Base-by-base conservation (phyloP, 352 stramenopile species). In the Pythium guiyangense region DNA sequence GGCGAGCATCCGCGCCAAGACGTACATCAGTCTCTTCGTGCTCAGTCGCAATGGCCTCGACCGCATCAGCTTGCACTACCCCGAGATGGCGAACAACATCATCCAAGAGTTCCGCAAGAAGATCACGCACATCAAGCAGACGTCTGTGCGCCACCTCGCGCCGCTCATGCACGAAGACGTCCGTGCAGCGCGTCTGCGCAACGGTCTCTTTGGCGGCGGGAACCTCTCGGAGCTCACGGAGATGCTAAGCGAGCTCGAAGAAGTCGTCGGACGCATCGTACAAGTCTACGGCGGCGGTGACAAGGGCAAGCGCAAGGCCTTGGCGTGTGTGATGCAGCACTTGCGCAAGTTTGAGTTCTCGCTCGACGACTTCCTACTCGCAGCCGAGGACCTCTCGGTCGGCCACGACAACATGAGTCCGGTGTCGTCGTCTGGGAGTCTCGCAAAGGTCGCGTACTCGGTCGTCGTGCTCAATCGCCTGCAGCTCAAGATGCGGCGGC, bases 321-420 rank as follows among this genome's bases (percentile, higher is more conserved):
- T 92, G 14, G 59, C 69, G 5, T 87, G 79, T 43, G 76, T 92
- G 20, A 84, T 93, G 60, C 79, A 89, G 68, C 71, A 90, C 46
- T 50, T 93, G 52, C 78, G 79, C 60, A 93, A 91, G 60, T 93
- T 84, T 61, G 77, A 93, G 56, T 93, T 93, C 57, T 90, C 80
- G 34, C 66, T 88, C 27, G 76, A 88, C 54, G 80, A 90, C 49
- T 88, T 86, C 35, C 50, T 90, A 12, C 52, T 75, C 6, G 76
- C 77, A 2, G 78, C 80, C 12, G 80, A 88, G 50, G 80, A 88
- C 37, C 65, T 84, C 18, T 71, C 69, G 6, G 43, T 43, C 18
- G 60, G 70, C 9, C 34, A 39, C 9, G 58, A 71, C 18, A n/a
- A 11, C 17, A 3, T 27, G 1, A 20, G 20, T 4, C 49, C 55